phyloP scores from a whole-genome alignment of 169 alveolate genomes.

The Cryptosporidium felis region DNA sequence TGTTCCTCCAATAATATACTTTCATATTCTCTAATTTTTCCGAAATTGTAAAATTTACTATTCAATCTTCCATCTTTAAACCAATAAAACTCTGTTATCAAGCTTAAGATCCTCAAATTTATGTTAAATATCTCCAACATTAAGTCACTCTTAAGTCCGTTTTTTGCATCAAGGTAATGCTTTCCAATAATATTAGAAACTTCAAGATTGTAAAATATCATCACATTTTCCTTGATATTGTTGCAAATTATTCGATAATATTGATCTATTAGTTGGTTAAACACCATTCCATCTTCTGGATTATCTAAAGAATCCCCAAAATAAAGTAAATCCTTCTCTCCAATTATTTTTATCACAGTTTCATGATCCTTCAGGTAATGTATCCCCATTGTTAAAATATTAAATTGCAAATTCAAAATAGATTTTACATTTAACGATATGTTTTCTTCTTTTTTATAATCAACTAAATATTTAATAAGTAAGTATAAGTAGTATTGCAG shows the following conservation, averaged over 20 bases:
- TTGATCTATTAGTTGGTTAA: constrained; percentile 34
- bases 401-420: constrained; percentile 13
- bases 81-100: background rate
- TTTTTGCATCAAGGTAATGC: background rate
- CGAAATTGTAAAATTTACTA: no score
- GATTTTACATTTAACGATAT: background rate
- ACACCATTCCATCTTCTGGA: background rate
- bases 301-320: no score
- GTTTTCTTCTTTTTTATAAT: background rate
- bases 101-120: constrained; percentile 6
- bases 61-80: no score
- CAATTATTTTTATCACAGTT: background rate
- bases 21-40: no score
- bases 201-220: background rate
- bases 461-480: constrained; percentile 3
- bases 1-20: no score
- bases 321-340: no score
- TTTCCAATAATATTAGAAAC: constrained; percentile 12
- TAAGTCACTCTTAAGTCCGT: background rate
- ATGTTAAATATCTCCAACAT: background rate
- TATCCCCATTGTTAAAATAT: constrained; percentile 10
- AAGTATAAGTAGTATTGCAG: constrained; percentile 15
- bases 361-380: constrained; percentile 4
- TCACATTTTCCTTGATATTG: constrained; percentile 2
- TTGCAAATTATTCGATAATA: constrained; percentile 20